phyloP scores from a whole-genome alignment of 2,329 filamentous ascomycete genomes.

The Tetracladium maxilliforme region DNA sequence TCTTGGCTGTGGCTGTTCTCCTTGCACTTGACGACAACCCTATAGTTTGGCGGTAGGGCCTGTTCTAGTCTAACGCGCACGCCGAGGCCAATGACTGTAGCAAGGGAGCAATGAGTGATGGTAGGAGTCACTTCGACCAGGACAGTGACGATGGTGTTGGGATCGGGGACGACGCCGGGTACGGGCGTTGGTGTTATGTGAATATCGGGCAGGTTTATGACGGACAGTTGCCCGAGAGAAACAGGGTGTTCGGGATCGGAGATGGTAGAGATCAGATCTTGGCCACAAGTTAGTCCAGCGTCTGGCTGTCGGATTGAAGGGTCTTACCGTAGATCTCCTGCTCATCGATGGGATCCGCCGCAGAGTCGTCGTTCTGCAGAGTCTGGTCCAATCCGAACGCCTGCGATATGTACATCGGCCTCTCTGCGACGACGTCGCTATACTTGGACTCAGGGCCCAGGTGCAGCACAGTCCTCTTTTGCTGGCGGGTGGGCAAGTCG shows the following conservation, averaged over 20 bases:
- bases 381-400: constrained; percentile 18
- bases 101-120: constrained; percentile 90
- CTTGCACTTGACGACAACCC: constrained; percentile 87
- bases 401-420: constrained; percentile 25
- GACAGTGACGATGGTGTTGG: constrained; percentile 52
- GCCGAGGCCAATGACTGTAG: constrained; percentile 88
- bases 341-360: constrained; percentile 78
- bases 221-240: constrained; percentile 81
- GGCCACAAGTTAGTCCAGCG: constrained; percentile 1
- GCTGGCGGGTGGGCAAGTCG: constrained; percentile 70
- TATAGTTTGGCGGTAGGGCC: constrained; percentile 78
- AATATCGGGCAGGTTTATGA: constrained; percentile 94
- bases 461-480: too few species aligned
- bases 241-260: constrained; percentile 94
- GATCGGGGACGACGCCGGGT: constrained; percentile 29
- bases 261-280: constrained; percentile 87
- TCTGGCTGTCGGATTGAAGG: constrained; percentile 1
- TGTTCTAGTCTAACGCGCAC: constrained; percentile 86
- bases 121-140: constrained; percentile 88
- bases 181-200: constrained; percentile 56
- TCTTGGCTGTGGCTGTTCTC: constrained; percentile 91
- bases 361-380: constrained; percentile 39
- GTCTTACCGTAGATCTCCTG: constrained; percentile 83
- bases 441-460: constrained; percentile 31
- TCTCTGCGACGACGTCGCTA: constrained; percentile 28